Evolutionary conservation across 1,139 yeast genomes (phyloP).

Genomic region (Yamadazyma oceani): DNA sequence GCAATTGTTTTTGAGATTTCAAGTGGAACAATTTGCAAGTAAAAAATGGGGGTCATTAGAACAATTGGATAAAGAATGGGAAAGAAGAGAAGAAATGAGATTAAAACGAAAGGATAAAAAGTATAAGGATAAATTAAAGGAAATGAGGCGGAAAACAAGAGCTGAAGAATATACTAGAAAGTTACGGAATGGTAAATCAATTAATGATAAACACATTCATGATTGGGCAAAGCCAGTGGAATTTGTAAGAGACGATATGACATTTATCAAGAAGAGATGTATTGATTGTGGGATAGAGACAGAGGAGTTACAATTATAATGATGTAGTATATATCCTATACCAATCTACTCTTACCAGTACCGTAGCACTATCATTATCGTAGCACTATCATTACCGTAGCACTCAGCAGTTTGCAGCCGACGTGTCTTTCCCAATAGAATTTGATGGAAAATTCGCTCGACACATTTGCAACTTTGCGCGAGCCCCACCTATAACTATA

Average conservation of each 20-base stretch:
- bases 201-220: slow-evolving; percentile 65
- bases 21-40: slow-evolving; percentile 88
- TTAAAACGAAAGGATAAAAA: slow-evolving; percentile 74
- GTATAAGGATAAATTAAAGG: slow-evolving; percentile 70
- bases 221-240: slow-evolving; percentile 67
- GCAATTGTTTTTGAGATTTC: slow-evolving; percentile 87
- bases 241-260: slow-evolving; percentile 38
- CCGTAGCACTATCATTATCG: too few relatives aligned
- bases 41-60: slow-evolving; percentile 95
- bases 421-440: slow-evolving; percentile 25
- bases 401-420: slow-evolving; percentile 4
- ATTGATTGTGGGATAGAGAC: slow-evolving; percentile 82
- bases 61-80: slow-evolving; percentile 90
- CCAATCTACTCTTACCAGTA: too few relatives aligned
- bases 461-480: slow-evolving; percentile 15
- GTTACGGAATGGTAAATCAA: slow-evolving; percentile 54
- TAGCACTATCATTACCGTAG: too few relatives aligned
- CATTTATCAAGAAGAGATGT: slow-evolving; percentile 61
- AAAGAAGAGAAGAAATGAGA: slow-evolving; percentile 71
- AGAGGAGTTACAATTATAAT: slow-evolving; percentile 51
- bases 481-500: not conserved
- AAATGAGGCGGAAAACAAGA: slow-evolving; percentile 87
- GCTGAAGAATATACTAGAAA: slow-evolving; percentile 87
- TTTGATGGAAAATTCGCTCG: slow-evolving; percentile 34
- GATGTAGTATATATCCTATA: too few relatives aligned